These are phyloP conservation scores for Eucalyptus regnans DNA, from an alignment of 345 rosid species.

Conservation along the genomic window DNA sequence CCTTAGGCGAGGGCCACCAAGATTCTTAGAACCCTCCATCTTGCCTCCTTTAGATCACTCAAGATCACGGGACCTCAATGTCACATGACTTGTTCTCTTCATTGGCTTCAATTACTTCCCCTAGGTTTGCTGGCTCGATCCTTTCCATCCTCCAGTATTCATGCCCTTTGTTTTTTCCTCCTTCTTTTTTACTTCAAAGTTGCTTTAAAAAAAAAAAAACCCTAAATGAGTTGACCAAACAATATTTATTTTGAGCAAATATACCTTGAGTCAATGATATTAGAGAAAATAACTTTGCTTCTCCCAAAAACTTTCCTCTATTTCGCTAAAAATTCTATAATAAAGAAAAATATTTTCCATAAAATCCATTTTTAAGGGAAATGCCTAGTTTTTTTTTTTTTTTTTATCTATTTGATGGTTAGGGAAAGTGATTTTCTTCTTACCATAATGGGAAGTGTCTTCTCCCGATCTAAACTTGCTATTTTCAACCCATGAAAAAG, in stretches of 20 bases:
- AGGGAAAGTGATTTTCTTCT: neutral
- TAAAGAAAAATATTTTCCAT: no score
- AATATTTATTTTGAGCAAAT: neutral
- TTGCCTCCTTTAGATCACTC: neutral
- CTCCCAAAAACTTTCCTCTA: neutral
- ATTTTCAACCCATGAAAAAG: neutral
- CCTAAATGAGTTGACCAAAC: neutral
- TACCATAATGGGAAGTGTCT: neutral
- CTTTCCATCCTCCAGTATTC: neutral
- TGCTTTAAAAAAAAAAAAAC: neutral
- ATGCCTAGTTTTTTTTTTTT: neutral
- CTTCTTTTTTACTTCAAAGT: neutral
- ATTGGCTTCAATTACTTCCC: neutral
- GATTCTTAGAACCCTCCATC: neutral
- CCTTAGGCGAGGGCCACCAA: neutral
- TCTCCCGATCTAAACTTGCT: neutral
- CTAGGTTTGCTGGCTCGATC: neutral
- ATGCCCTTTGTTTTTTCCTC: neutral
- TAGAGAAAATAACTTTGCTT: neutral
- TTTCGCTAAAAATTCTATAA: no score
- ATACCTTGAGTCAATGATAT: neutral
- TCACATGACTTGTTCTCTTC: neutral
- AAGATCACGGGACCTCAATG: neutral
- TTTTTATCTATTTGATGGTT: fast-evolving
- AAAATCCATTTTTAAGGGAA: neutral